phyloP scores from a whole-genome alignment of 345 rosid species.

The Arabis hirsuta region DNA sequence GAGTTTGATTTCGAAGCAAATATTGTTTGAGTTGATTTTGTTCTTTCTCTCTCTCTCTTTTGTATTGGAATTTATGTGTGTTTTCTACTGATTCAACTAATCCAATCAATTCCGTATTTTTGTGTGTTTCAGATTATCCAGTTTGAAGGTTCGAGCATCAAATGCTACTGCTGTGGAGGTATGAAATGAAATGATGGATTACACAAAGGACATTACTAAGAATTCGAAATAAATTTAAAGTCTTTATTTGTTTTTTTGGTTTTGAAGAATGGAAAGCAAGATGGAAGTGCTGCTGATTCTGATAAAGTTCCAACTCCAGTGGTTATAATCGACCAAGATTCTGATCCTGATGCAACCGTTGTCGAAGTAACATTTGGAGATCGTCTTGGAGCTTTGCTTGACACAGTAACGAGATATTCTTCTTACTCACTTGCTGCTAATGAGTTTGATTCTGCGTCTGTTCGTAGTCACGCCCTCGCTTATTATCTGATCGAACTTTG shows the following conservation, averaged over 20 bases:
- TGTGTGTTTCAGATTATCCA: constrained; percentile 49
- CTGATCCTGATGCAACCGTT: constrained; percentile 86
- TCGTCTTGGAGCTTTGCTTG: constrained; percentile 97
- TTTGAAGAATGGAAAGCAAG: constrained; percentile 54
- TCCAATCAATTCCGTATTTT: background rate
- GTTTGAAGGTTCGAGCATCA: constrained; percentile 59
- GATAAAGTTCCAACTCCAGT: constrained; percentile 84
- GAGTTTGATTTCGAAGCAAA: background rate
- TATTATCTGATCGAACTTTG: constrained; percentile 22
- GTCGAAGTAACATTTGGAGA: constrained; percentile 92
- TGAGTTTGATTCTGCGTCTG: background rate
- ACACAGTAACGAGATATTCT: constrained; percentile 59
- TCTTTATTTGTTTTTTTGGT: constrained; percentile 1
- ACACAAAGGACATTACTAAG: background rate
- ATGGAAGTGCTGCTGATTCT: constrained; percentile 59
- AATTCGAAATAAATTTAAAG: background rate
- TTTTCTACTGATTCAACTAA: background rate
- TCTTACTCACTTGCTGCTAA: constrained; percentile 17
- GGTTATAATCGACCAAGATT: constrained; percentile 92
- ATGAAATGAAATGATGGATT: constrained; percentile 32
- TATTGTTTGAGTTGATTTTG: constrained; percentile 15
- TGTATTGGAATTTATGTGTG: background rate
- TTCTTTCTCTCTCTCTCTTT: too few relatives aligned
- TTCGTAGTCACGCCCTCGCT: background rate
- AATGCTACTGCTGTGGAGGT: constrained; percentile 84